phyloP scores from a whole-genome alignment of 2,329 filamentous ascomycete genomes.

The Microcera coccophila region DNA sequence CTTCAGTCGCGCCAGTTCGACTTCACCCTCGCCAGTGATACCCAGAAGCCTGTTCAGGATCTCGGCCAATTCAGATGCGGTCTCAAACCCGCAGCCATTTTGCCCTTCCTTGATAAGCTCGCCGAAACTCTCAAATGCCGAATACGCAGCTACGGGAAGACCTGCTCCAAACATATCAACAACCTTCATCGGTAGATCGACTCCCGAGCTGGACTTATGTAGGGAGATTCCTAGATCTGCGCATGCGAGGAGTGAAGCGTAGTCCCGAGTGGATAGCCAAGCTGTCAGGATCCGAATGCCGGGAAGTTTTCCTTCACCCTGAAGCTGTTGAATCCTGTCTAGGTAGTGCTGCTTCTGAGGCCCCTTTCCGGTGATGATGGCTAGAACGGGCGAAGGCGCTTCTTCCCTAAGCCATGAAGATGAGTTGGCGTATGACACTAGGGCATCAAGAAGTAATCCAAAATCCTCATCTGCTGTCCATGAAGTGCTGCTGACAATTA shows the following conservation, averaged over 20 bases:
- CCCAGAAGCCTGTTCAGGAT: conserved; percentile 63
- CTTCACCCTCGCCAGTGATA: conserved; percentile 40
- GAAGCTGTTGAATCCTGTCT: conserved; percentile 58
- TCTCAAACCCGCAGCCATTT: conserved; percentile 83
- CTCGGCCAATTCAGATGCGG: conserved; percentile 59
- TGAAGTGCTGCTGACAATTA: conserved; percentile 90
- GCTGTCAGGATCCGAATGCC: conserved; percentile 73
- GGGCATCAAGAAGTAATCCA: conserved; percentile 74
- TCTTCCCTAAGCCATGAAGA: conserved; percentile 30
- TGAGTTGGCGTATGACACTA: conserved; percentile 65
- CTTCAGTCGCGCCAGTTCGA: conserved; percentile 60
- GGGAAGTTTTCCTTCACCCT: conserved; percentile 58
- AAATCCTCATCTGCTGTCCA: conserved; percentile 99
- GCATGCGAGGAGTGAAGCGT: conserved; percentile 76
- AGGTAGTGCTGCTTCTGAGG: conserved; percentile 78
- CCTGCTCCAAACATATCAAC: conserved; percentile 98
- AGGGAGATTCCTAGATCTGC: conserved; percentile 88
- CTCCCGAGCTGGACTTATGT: conserved; percentile 89
- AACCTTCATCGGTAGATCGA: conserved; percentile 98
- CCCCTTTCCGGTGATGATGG: conserved; percentile 91
- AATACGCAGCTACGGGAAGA: conserved; percentile 84
- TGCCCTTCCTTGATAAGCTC: conserved; percentile 85
- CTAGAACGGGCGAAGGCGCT: conserved; percentile 63
- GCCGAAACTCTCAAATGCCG: conserved; percentile 78
- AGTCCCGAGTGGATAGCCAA: conserved; percentile 81